Base-by-base conservation (phyloP, 2,329 filamentous ascomycete species). In the Arthrocladium fulminans region DNA sequence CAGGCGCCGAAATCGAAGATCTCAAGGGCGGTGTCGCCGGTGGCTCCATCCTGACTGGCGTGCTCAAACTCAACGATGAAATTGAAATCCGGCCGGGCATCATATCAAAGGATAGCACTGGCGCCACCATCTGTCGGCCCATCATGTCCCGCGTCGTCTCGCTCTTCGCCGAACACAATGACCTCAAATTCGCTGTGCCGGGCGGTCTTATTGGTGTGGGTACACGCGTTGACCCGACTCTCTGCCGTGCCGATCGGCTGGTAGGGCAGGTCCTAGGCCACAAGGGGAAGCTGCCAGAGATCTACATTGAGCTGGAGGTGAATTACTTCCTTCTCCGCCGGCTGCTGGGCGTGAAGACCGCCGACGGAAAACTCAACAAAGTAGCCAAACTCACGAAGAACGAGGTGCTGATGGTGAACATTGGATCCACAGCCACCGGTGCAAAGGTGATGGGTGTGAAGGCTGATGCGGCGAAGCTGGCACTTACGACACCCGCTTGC, bases 371-470 rank as follows among this genome's bases (percentile, higher is more conserved):
- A 77, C 92, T 97, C 73, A 90, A 90, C 64, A 98, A 98, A 83
- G 92, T 98, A 58, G 88, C 89, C 61, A 98, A 98, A 76, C 77
- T 98, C 57, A 77, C 88, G 50, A 98, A 97, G 82, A 96, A 95
- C 72, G 92, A 98, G 70, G 88, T 97, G 63, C 84, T 98, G 70
- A 97, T 98, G 92, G 92, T 98, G 58, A 98, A 98, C 76, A 98
- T 98, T 65, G 92, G 92, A 54, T 95, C 88, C 30, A 97, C 90
- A 8, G 94, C 92, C 40, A 96, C 90, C 12, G 92, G 92, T 70
- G 92, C 92, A 59, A 98, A 97, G 80, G 88, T 98, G 47, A 80
- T 92, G 51, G 90, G 88, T 62, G 94, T 97, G 65, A 96, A 92
- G 79, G 89, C 90, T 63, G 92, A 98, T 78, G 90, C 89, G 50